Evolutionary conservation across 805 yeast genomes (phyloP), one percentile per base, ranked within the genome.

Genomic region (Isabelozyma pseudorhagii): DNA sequence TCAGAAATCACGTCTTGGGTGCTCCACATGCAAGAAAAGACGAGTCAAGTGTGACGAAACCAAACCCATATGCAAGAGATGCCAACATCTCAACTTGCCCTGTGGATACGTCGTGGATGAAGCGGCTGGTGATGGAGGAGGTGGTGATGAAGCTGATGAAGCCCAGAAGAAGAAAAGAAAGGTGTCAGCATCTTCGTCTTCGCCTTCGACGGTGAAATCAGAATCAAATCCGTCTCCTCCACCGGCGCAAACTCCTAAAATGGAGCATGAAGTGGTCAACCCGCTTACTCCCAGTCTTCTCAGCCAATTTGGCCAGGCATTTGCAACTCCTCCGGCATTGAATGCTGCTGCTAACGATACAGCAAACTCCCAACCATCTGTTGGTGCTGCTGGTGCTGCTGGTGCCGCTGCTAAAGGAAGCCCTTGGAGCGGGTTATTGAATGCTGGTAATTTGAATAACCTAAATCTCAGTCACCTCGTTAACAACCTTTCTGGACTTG

Each of bases 1-100:
- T 64, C 87, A 84, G 51, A 93, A 93, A 67, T 87, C 96, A 36
- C 80, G 96, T 50, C 81, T 82, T 49, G 98, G 98, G 0, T 92
- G 98, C 69, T 80, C 84, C 39, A 88, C 96, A 2, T 92, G 98
- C 69, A 92, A 92, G 62, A 79, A 82, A 54, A 79, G 98, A 58
- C 75, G 97, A 46, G 97, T 93, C 40, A 92, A 92, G 64, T 92
- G 98, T 74, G 97, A 92, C 64, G 97, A 93, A 66, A 72, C 73
- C 0, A 86, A 83, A 52, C 97, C 97, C 0, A 63, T 73, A 7
- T 92, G 98, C 66, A 72, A 72, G 18, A 90, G 90, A 68, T 92
- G 98, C 68, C 68, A 74, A 45, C 84, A 90, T 53, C 81, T 92
- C 83, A 85, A 87, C 18, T 74, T 92, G 36, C 85, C 80, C 27